Percentiles rank a stretch among this genome's conserved stretches.
phyloP scores from a whole-genome alignment of 2,329 filamentous ascomycete genomes.

The Colletotrichum tofieldiae region DNA sequence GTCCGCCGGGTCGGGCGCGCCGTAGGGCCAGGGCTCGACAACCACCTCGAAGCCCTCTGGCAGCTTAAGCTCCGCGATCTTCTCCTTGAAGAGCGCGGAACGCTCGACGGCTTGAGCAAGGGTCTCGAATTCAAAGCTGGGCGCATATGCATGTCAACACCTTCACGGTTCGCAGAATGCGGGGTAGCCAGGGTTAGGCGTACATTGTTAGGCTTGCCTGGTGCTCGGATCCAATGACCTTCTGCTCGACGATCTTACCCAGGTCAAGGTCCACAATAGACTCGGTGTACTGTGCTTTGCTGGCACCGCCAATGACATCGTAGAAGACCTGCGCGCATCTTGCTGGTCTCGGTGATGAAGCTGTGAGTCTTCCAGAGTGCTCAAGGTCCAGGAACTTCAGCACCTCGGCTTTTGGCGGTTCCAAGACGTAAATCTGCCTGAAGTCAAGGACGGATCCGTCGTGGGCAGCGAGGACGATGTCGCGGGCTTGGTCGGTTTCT shows the following conservation, averaged over 20 bases:
- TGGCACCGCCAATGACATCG: slow-evolving; percentile 51
- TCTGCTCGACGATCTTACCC: slow-evolving; percentile 46
- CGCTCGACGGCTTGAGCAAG: slow-evolving; percentile 50
- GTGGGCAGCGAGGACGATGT: slow-evolving; percentile 51
- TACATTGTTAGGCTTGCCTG: slow-evolving; percentile 52
- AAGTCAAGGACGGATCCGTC: slow-evolving; percentile 54
- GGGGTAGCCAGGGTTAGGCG: slow-evolving; percentile 30
- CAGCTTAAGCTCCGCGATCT: slow-evolving; percentile 49
- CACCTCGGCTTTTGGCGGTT: slow-evolving; percentile 62
- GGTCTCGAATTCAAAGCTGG: slow-evolving; percentile 54
- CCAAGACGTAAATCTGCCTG: slow-evolving; percentile 61
- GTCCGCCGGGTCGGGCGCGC: slow-evolving; percentile 50
- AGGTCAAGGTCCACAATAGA: slow-evolving; percentile 53
- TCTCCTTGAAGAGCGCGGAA: slow-evolving; percentile 52
- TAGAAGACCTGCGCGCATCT: slow-evolving; percentile 56
- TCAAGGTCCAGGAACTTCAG: slow-evolving; percentile 59
- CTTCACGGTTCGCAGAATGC: not conserved
- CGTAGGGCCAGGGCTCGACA: slow-evolving; percentile 62
- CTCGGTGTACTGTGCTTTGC: slow-evolving; percentile 52
- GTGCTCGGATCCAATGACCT: slow-evolving; percentile 49
- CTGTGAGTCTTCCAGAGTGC: slow-evolving; percentile 51
- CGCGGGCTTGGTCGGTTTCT: slow-evolving; percentile 54
- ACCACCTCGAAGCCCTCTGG: slow-evolving; percentile 54
- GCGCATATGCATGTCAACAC: slow-evolving; percentile 9
- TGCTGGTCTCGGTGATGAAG: slow-evolving; percentile 48